Evolutionary conservation across 768 basidiomycete species (phyloP).

Genomic region (Nidularia sp.): DNA sequence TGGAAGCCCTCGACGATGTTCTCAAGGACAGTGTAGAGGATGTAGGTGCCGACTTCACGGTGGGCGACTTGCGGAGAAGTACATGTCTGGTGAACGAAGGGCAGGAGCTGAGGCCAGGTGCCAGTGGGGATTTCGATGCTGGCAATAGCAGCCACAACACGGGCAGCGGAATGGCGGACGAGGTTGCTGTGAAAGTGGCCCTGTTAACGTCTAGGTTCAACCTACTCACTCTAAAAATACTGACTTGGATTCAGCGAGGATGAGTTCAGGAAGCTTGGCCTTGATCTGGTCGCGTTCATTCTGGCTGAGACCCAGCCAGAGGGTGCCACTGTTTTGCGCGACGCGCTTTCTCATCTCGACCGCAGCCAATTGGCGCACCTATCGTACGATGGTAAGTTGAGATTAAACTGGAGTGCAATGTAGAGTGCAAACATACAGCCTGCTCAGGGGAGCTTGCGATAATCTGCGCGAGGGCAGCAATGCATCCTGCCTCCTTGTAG

Average conservation of each 20-base stretch:
- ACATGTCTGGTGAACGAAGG: constrained; percentile 80
- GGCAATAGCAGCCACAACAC: constrained; percentile 91
- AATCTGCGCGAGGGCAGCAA: constrained; percentile 86
- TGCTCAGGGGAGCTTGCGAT: constrained; percentile 81
- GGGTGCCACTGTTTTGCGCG: constrained; percentile 66
- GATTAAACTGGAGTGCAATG: constrained; percentile 5
- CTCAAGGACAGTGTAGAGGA: constrained; percentile 89
- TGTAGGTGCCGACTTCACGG: constrained; percentile 89
- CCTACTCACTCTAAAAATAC: constrained; percentile 18
- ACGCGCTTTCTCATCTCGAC: constrained; percentile 96
- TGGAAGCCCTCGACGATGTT: constrained; percentile 89
- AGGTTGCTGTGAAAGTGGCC: constrained; percentile 54
- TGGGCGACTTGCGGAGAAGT: constrained; percentile 63
- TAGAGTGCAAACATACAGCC: constrained; percentile 51
- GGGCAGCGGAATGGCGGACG: constrained; percentile 89
- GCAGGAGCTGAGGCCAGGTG: constrained; percentile 84
- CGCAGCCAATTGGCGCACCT: constrained; percentile 96
- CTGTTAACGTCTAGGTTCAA: constrained; percentile 8
- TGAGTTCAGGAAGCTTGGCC: constrained; percentile 69
- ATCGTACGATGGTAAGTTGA: constrained; percentile 2
- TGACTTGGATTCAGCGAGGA: constrained; percentile 75
- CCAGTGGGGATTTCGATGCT: constrained; percentile 77
- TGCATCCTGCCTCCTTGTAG: constrained; percentile 89
- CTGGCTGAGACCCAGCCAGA: constrained; percentile 75
- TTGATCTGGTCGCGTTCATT: constrained; percentile 82